phyloP scores from a whole-genome alignment of 129 eudicot species.

The Flaveria ramosissima region DNA sequence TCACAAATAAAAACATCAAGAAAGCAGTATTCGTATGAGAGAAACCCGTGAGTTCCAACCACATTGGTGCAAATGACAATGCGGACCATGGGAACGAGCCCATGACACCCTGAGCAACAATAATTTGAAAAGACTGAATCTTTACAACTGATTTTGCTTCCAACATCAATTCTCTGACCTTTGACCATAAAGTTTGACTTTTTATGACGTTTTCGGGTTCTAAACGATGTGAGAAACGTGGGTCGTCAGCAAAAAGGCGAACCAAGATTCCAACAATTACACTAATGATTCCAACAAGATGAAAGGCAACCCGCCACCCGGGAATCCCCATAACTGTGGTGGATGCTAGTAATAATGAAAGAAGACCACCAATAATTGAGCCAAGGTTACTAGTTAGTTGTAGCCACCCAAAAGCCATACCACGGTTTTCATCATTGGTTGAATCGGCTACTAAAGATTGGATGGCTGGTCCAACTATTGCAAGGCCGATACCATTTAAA shows the following conservation, averaged over 20 bases:
- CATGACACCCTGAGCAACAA: constrained; percentile 91
- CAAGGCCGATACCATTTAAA: constrained; percentile 90
- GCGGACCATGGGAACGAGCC: constrained; percentile 99
- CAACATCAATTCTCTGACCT: constrained; percentile 47
- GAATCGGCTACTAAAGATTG: constrained; percentile 95
- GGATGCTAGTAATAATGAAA: constrained; percentile 76
- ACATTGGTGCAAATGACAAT: constrained; percentile 93
- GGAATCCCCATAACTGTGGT: constrained; percentile 68
- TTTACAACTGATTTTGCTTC: constrained; percentile 71
- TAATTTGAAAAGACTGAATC: constrained; percentile 78
- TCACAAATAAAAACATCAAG: constrained; percentile 60
- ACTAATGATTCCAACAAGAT: constrained; percentile 84
- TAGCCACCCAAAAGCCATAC: constrained; percentile 92
- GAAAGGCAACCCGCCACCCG: constrained; percentile 93
- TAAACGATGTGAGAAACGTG: constrained; percentile 53
- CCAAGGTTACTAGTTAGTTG: constrained; percentile 95
- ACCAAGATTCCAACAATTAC: constrained; percentile 75
- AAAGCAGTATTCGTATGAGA: constrained; percentile 71
- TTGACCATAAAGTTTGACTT: constrained; percentile 49
- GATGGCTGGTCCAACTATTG: constrained; percentile 90
- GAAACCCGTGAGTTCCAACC: constrained; percentile 87
- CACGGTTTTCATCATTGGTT: constrained; percentile 77
- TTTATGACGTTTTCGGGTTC: constrained; percentile 20
- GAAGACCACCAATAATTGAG: constrained; percentile 75
- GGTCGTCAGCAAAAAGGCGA: constrained; percentile 77